These are phyloP conservation scores for Calocybe gambosa DNA, from an alignment of 1,284 basidiomycete species.

Conservation along the genomic window DNA sequence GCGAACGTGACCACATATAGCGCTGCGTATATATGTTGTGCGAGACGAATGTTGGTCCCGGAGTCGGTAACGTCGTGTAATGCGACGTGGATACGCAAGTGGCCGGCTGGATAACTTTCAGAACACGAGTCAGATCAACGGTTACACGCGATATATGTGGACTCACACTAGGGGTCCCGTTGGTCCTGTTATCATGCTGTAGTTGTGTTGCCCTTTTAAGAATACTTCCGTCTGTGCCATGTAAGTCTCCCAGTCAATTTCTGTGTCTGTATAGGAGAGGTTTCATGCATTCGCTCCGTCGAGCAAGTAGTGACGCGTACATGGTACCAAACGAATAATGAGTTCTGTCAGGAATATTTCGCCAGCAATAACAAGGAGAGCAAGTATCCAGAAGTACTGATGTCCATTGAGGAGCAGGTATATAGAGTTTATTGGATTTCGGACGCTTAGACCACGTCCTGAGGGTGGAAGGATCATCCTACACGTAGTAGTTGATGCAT, in stretches of 20 bases:
- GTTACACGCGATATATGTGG: not conserved
- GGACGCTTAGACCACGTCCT: constrained; percentile 10
- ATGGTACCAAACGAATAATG: constrained; percentile 75
- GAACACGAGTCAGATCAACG: not conserved
- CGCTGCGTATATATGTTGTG: constrained; percentile 74
- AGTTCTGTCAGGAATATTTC: constrained; percentile 73
- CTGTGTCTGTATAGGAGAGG: constrained; percentile 70
- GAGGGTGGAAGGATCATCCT: too few species aligned
- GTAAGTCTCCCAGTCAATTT: constrained; percentile 97
- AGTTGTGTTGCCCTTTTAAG: constrained; percentile 80
- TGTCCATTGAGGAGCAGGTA: constrained; percentile 48
- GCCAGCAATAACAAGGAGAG: constrained; percentile 56
- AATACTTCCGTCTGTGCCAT: constrained; percentile 83
- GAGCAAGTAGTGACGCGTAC: constrained; percentile 41
- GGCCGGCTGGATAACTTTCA: constrained; percentile 88
- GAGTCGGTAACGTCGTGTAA: constrained; percentile 62
- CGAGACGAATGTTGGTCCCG: constrained; percentile 58
- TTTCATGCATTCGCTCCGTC: too few species aligned
- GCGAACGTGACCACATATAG: constrained; percentile 68
- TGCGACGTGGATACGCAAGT: constrained; percentile 80
- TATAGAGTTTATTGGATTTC: constrained; percentile 2
- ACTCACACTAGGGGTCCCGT: constrained; percentile 91
- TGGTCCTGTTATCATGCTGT: constrained; percentile 81
- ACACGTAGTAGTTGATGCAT: too few species aligned
- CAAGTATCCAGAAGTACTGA: constrained; percentile 60